Conservation (phyloP, 345 rosid genomes). For the Adansonia digitata region DNA sequence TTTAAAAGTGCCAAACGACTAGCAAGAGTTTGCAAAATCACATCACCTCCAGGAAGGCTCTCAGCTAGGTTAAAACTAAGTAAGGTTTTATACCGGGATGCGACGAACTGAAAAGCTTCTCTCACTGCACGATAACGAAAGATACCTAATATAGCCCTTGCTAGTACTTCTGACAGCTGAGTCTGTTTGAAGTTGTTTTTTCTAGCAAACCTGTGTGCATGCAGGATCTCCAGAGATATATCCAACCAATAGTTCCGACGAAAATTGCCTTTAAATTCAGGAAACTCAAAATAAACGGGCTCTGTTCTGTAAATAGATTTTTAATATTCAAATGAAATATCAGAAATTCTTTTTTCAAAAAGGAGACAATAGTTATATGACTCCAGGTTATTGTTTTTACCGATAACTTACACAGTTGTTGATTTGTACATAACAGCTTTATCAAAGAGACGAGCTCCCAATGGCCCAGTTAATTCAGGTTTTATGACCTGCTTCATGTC, state of each 20-base stretch:
- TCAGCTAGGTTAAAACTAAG: constrained; percentile 86
- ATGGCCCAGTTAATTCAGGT: constrained; percentile 89
- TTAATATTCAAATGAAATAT: constrained; percentile 9
- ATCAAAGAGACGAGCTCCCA: constrained; percentile 95
- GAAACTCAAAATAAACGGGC: constrained; percentile 83
- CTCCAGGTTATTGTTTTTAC: constrained; percentile 8
- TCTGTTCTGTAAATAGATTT: constrained; percentile 44
- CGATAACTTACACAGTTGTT: constrained; percentile 51
- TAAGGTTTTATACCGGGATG: constrained; percentile 73
- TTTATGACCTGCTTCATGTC: constrained; percentile 81
- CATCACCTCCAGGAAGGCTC: constrained; percentile 89
- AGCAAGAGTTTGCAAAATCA: constrained; percentile 63
- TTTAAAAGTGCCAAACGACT: constrained; percentile 51
- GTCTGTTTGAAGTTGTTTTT: constrained; percentile 56
- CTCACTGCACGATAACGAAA: constrained; percentile 68
- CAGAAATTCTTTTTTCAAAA: background rate
- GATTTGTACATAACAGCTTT: constrained; percentile 97
- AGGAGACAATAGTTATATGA: constrained; percentile 11
- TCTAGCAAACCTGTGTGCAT: constrained; percentile 61
- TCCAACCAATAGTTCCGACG: constrained; percentile 94
- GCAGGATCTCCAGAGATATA: constrained; percentile 73
- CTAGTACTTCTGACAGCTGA: constrained; percentile 65
- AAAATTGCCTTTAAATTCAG: constrained; percentile 87
- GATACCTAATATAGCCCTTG: constrained; percentile 71
- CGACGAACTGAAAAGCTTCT: constrained; percentile 71